A percentile compares a stretch with the other conserved stretches of the same genome.
phyloP scores from a whole-genome alignment of 1,139 yeast species.

The Debaryomyces coudertii region DNA sequence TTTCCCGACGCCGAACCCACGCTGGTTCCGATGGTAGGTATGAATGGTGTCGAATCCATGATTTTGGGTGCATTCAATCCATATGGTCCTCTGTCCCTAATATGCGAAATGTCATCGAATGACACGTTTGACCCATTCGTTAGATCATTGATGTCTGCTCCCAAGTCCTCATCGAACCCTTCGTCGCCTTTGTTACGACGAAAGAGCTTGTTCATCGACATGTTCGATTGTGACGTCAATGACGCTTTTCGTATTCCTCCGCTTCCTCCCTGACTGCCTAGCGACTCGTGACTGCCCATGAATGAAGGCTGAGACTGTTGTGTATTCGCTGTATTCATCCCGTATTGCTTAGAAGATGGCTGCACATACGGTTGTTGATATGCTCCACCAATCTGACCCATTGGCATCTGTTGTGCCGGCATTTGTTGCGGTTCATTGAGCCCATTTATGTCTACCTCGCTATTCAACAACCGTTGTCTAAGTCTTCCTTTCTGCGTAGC shows the following conservation, averaged over 20 bases:
- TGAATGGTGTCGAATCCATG: slow-evolving; percentile 69
- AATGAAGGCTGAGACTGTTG: slow-evolving; percentile 2
- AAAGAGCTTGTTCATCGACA: slow-evolving; percentile 46
- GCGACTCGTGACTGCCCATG: slow-evolving; percentile 15
- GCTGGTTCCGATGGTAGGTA: slow-evolving; percentile 57
- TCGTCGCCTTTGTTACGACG: slow-evolving; percentile 41
- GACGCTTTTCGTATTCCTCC: slow-evolving; percentile 40
- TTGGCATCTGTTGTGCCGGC: slow-evolving; percentile 8
- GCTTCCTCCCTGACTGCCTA: slow-evolving; percentile 5
- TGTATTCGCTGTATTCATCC: not conserved
- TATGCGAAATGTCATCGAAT: slow-evolving; percentile 63
- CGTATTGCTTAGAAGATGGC: slow-evolving; percentile 16
- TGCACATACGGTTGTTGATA: slow-evolving; percentile 18
- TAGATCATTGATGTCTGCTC: slow-evolving; percentile 48
- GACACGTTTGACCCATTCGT: slow-evolving; percentile 50
- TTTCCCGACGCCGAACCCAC: slow-evolving; percentile 22
- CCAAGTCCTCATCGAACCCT: slow-evolving; percentile 56
- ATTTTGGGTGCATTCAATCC: slow-evolving; percentile 44
- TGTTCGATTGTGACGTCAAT: slow-evolving; percentile 44
- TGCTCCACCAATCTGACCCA: slow-evolving; percentile 11
- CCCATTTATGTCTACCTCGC: slow-evolving; percentile 32
- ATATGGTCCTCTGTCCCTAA: slow-evolving; percentile 66
- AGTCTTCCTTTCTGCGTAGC: slow-evolving; percentile 27
- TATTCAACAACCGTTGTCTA: slow-evolving; percentile 38
- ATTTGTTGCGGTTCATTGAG: slow-evolving; percentile 19